phyloP scores from a whole-genome alignment of 1,284 basidiomycete genomes.

The Ustilago lituana region DNA sequence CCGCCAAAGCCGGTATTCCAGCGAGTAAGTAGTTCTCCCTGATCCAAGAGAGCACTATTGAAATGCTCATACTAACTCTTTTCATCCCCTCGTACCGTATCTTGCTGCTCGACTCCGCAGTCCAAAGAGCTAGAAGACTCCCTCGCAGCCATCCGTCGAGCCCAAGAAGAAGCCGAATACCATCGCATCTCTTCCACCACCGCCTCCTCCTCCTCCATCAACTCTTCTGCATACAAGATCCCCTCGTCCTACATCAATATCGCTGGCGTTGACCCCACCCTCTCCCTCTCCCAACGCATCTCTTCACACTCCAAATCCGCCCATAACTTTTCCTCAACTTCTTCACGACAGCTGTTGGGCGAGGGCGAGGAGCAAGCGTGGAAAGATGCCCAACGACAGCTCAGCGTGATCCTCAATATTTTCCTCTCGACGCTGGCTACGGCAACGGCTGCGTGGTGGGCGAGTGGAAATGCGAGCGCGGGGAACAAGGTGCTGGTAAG shows the following conservation, averaged over 20 bases:
- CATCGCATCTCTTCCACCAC: conserved; percentile 28
- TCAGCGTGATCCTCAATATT: conserved; percentile 44
- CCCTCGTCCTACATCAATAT: conserved; percentile 31
- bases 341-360: not conserved
- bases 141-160: conserved; percentile 27
- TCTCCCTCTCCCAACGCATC: conserved; percentile 26
- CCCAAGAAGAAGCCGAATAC: conserved; percentile 40
- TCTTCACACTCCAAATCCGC: conserved; percentile 3
- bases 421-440: conserved; percentile 36
- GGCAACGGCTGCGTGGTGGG: conserved; percentile 44
- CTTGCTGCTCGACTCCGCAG: not conserved
- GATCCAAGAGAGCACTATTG: not conserved
- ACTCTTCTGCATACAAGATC: conserved; percentile 14
- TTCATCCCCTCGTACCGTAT: not conserved
- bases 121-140: conserved; percentile 37
- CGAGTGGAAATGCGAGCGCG: conserved; percentile 17
- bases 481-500: conserved; percentile 26
- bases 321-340: not conserved
- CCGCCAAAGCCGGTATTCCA: conserved; percentile 35
- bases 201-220: not conserved
- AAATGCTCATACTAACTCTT: not conserved
- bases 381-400: conserved; percentile 29
- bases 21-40: not conserved
- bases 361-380: conserved; percentile 32
- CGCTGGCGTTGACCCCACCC: conserved; percentile 32